phyloP scores from a whole-genome alignment of 202 grass and related monocot species.

The Hordeum pubiflorum region DNA sequence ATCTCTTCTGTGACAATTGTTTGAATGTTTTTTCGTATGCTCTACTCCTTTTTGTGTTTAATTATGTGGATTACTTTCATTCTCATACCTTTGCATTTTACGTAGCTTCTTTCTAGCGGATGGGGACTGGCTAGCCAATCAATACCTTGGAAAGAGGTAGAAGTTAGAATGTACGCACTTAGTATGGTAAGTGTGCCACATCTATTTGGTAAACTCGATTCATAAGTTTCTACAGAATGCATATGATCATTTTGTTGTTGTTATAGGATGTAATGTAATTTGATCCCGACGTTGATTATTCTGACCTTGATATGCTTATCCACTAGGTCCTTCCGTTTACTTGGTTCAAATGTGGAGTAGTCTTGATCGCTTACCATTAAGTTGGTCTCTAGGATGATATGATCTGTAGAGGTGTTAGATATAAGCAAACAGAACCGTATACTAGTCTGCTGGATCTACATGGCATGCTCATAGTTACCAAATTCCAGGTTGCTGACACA shows the following conservation, averaged over 20 bases:
- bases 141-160: constrained; percentile 82
- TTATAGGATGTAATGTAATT: constrained; percentile 16
- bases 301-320: constrained; percentile 4
- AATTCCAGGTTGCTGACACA: constrained; percentile 73
- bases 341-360: not conserved
- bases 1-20: not conserved
- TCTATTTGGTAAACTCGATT: not conserved
- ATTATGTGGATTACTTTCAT: constrained; percentile 15
- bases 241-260: not conserved
- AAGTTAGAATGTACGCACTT: constrained; percentile 86
- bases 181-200: constrained; percentile 52
- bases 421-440: not conserved
- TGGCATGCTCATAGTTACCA: not conserved
- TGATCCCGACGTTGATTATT: constrained; percentile 14
- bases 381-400: not conserved
- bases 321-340: not conserved
- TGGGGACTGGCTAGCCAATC: constrained; percentile 57
- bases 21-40: constrained; percentile 17
- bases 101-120: constrained; percentile 63
- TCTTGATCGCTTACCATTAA: not conserved
- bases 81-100: not conserved
- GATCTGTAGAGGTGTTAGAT: not conserved
- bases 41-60: not conserved
- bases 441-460: not conserved
- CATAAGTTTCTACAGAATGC: not conserved